Evolutionary conservation across 176 grass and related monocot species (phyloP).

Genomic region (Cocos nucifera): DNA sequence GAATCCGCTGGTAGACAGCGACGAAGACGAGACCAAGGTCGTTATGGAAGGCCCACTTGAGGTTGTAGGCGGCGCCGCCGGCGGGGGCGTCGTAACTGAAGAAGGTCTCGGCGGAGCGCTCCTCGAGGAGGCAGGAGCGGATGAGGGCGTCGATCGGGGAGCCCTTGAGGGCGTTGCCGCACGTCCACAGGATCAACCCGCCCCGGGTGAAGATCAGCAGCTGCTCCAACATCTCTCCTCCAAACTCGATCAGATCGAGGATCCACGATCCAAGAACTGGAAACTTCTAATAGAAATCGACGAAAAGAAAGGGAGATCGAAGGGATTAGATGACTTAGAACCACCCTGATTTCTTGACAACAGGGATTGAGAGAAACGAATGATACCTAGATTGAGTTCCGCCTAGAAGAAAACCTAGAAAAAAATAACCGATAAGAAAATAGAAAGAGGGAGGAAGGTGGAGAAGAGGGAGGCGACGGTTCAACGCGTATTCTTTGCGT

Average conservation of each 20-base stretch:
- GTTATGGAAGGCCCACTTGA: conserved; percentile 93
- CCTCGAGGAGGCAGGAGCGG: conserved; percentile 92
- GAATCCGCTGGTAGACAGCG: conserved; percentile 82
- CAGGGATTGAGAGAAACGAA: no score
- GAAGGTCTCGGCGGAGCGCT: conserved; percentile 65
- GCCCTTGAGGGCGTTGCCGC: conserved; percentile 62
- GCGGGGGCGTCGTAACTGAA: conserved; percentile 41
- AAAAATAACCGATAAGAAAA: no score
- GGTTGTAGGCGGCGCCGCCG: conserved; percentile 34
- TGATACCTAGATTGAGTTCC: no score
- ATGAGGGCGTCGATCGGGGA: conserved; percentile 87
- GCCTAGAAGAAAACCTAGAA: no score
- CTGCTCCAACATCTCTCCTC: conserved; percentile 75
- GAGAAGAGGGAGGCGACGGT: no score
- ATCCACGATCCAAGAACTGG: background rate
- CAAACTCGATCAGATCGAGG: background rate
- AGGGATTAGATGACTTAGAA: no score
- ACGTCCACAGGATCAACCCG: conserved; percentile 80
- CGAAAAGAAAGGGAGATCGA: background rate
- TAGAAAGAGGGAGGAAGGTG: no score
- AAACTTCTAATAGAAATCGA: background rate
- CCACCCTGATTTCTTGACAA: no score
- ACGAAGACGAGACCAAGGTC: conserved; percentile 89
- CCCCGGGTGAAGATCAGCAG: conserved; percentile 91
- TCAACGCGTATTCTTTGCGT: no score